Conservation (phyloP, 2,329 filamentous ascomycete genomes). For the Akanthomyces uredinophilus region DNA sequence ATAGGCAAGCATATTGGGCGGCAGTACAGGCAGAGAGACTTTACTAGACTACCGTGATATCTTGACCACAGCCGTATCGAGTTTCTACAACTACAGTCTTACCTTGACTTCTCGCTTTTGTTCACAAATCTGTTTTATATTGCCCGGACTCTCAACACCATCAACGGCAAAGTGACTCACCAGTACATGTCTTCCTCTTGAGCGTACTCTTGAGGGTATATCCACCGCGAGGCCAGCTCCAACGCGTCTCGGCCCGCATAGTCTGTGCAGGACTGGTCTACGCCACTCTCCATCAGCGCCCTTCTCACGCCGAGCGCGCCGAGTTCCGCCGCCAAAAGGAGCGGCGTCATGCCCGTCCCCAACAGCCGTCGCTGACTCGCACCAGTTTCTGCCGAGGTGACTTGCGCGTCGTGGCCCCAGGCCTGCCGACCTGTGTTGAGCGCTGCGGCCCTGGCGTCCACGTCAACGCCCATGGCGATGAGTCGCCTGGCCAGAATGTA, state of each 20-base stretch:
- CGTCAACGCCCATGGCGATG: constrained; percentile 11
- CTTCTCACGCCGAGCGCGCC: neutral
- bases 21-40: no score
- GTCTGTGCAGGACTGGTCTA: neutral
- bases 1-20: no score
- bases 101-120: no score
- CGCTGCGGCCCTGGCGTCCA: constrained; percentile 12
- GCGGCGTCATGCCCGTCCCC: neutral
- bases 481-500: constrained; percentile 13
- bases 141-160: no score
- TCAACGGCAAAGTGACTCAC: no score
- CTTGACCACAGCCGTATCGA: no score
- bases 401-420: constrained; percentile 21
- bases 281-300: neutral
- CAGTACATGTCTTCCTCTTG: no score
- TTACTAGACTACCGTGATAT: no score
- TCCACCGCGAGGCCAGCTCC: neutral
- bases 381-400: neutral
- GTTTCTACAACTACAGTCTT: no score
- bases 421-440: neutral
- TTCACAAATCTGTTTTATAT: no score
- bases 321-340: neutral
- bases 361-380: neutral
- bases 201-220: no score
- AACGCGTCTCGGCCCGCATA: neutral